Percentiles rank a stretch among this genome's conserved stretches.
Conservation (phyloP, 2,329 filamentous ascomycete genomes). For the Cadophora malorum region DNA sequence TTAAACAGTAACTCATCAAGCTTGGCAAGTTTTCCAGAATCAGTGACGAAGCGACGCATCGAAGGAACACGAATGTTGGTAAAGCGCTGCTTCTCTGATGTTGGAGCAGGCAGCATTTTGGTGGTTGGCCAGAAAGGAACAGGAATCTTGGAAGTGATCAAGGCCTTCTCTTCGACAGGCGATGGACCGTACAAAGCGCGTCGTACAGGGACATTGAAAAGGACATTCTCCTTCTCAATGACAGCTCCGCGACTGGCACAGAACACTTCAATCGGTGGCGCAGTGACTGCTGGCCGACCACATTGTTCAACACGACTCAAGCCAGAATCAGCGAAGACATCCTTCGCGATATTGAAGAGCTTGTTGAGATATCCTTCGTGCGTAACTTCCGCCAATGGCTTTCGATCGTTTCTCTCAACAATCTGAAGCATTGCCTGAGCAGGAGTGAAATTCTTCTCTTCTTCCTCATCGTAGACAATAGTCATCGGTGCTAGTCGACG, state of each 20-base stretch:
- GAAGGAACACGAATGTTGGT: slow-evolving; percentile 93
- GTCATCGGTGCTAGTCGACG: slow-evolving; percentile 71
- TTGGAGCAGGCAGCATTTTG: slow-evolving; percentile 76
- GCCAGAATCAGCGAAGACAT: slow-evolving; percentile 71
- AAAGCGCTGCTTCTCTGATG: slow-evolving; percentile 82
- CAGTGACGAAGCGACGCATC: slow-evolving; percentile 97
- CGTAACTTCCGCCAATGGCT: slow-evolving; percentile 72
- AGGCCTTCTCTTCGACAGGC: slow-evolving; percentile 70
- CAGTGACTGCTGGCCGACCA: slow-evolving; percentile 77
- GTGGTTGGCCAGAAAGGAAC: slow-evolving; percentile 66
- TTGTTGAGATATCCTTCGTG: slow-evolving; percentile 73
- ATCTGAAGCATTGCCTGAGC: slow-evolving; percentile 84
- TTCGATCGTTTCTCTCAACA: slow-evolving; percentile 69
- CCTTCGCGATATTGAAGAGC: slow-evolving; percentile 79
- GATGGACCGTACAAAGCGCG: slow-evolving; percentile 74
- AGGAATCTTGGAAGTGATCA: slow-evolving; percentile 77
- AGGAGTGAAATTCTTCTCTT: slow-evolving; percentile 68
- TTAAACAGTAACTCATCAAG: slow-evolving; percentile 86
- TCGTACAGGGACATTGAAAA: slow-evolving; percentile 82
- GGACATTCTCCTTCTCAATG: slow-evolving; percentile 70
- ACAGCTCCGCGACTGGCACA: slow-evolving; percentile 71
- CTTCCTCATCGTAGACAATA: slow-evolving; percentile 72
- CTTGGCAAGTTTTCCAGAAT: slow-evolving; percentile 94
- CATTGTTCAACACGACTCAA: slow-evolving; percentile 82
- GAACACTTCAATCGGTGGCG: slow-evolving; percentile 83